Evolutionary conservation across 2,329 filamentous ascomycete species (phyloP).

Genomic region (Fusarium sp.): DNA sequence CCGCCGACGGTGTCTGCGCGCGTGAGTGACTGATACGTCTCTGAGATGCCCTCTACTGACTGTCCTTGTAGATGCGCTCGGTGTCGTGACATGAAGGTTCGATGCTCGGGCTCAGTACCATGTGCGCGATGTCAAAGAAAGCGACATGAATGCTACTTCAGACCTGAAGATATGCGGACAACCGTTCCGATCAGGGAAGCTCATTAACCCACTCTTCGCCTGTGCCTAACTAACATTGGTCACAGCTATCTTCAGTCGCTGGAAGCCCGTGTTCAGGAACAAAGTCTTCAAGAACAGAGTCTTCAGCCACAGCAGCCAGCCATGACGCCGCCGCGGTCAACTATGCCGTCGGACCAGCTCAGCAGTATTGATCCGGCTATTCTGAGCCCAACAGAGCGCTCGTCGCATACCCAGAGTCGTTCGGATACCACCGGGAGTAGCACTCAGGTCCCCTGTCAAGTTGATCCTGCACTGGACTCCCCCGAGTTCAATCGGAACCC

Average conservation of each 20-base stretch:
- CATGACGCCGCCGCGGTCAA: not conserved
- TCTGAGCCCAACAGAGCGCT: not conserved
- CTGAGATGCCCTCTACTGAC: not conserved
- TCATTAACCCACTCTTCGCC: not conserved
- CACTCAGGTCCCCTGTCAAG: not conserved
- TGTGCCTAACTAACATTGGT: not conserved
- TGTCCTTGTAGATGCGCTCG: not conserved
- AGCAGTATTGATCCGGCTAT: not conserved
- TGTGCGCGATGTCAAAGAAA: conserved; percentile 2
- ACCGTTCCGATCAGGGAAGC: not conserved
- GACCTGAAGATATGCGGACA: not conserved
- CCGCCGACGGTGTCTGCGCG: not conserved
- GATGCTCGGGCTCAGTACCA: not conserved
- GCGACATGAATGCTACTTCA: not conserved
- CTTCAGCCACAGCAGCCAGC: not conserved
- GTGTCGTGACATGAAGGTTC: conserved; percentile 6
- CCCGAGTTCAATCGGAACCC: conserved; percentile 1
- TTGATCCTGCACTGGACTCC: not conserved
- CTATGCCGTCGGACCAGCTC: not conserved
- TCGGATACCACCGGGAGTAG: not conserved
- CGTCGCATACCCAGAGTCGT: not conserved
- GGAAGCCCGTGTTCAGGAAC: not conserved
- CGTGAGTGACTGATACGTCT: not conserved
- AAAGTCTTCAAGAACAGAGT: not conserved
- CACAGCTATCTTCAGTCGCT: not conserved